These are phyloP conservation scores for Psilocybe subaeruginosa DNA, from an alignment of 768 basidiomycete species.

Conservation along the genomic window DNA sequence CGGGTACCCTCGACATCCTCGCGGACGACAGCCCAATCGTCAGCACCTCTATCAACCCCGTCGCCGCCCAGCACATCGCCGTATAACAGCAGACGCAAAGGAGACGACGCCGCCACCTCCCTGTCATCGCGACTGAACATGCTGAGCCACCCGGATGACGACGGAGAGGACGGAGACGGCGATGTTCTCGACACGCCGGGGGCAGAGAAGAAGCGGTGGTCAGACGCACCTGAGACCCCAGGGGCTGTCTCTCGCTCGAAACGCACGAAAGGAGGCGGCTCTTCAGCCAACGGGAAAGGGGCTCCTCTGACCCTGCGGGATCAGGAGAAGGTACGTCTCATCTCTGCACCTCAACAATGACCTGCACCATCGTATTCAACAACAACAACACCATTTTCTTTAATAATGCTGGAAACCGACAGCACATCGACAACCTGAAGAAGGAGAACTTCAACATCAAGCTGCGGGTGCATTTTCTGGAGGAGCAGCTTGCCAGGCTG, in stretches of 20 bases:
- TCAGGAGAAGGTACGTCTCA: conserved; percentile 84
- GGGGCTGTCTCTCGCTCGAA: conserved; percentile 28
- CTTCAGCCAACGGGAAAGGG: conserved; percentile 37
- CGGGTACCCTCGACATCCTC: conserved; percentile 55
- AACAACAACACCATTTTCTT: background rate
- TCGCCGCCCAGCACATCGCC: conserved; percentile 41
- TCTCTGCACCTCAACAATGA: conserved; percentile 5
- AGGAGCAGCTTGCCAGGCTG: conserved; percentile 88
- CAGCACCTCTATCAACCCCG: conserved; percentile 51
- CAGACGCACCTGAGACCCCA: conserved; percentile 53
- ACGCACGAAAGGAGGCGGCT: conserved; percentile 46
- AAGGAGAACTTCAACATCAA: conserved; percentile 98
- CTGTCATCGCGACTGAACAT: conserved; percentile 39
- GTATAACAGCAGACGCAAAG: conserved; percentile 37
- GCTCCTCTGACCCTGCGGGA: conserved; percentile 82
- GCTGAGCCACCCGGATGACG: conserved; percentile 35
- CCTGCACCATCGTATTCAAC: background rate
- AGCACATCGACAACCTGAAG: conserved; percentile 96
- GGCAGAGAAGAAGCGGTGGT: conserved; percentile 48
- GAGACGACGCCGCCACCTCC: conserved; percentile 40
- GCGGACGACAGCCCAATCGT: conserved; percentile 54
- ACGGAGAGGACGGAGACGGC: conserved; percentile 34
- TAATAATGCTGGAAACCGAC: conserved; percentile 1
- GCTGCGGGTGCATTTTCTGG: conserved; percentile 92
- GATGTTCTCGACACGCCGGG: conserved; percentile 58